phyloP scores from a whole-genome alignment of 148 eudicot genomes.

The Pharnaceum exiguum region DNA sequence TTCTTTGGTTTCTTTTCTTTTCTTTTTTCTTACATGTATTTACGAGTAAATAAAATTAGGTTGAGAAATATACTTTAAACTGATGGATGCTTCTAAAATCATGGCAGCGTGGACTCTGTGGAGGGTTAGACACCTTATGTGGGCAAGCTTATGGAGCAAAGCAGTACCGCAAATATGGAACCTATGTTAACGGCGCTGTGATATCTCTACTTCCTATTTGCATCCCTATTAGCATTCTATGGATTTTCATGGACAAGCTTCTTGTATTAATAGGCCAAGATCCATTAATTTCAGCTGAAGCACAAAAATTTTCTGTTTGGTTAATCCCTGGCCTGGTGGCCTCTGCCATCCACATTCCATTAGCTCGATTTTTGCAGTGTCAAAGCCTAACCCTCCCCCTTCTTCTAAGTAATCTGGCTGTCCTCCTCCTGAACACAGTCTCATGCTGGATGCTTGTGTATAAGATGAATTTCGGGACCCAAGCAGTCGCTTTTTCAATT shows the following conservation, averaged over 20 bases:
- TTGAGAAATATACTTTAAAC: too few species aligned
- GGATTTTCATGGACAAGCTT: conserved; percentile 43
- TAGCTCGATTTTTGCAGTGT: conserved; percentile 35
- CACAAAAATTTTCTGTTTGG: conserved; percentile 26
- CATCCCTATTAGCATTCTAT: conserved; percentile 30
- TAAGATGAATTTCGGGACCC: conserved; percentile 24
- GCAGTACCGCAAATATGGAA: conserved; percentile 37
- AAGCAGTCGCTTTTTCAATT: conserved; percentile 36
- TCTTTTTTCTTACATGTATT: not conserved
- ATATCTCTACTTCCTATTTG: conserved; percentile 31
- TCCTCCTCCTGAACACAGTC: conserved; percentile 24
- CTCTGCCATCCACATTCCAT: conserved; percentile 28
- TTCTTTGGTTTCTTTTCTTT: not conserved
- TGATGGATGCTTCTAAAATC: too few species aligned
- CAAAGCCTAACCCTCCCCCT: conserved; percentile 40
- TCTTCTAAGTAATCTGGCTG: conserved; percentile 22
- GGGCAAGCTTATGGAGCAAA: conserved; percentile 61
- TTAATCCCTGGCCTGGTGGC: conserved; percentile 38
- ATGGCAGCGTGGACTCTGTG: conserved; percentile 42
- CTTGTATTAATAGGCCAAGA: conserved; percentile 38
- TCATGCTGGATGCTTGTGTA: conserved; percentile 36
- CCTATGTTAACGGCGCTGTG: conserved; percentile 30
- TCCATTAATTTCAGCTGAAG: conserved; percentile 34
- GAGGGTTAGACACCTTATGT: conserved; percentile 52
- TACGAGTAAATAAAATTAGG: too few species aligned